phyloP scores from a whole-genome alignment of 2,329 filamentous ascomycete genomes.

The Pseudocercospora vitis region DNA sequence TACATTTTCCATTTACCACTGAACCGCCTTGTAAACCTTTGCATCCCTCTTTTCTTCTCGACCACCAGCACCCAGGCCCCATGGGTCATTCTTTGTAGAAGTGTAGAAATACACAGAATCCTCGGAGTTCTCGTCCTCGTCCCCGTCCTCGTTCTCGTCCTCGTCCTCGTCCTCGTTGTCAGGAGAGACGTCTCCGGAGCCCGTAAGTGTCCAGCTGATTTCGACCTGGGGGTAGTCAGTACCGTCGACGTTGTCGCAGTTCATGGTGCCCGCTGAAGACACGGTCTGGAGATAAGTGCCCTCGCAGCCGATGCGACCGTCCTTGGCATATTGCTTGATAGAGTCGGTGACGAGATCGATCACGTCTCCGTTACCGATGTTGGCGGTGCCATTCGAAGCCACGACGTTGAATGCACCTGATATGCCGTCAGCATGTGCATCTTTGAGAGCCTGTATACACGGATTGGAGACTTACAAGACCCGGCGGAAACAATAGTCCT shows the following conservation, averaged over 20 bases:
- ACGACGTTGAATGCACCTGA: slow-evolving; percentile 16
- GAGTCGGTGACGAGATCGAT: slow-evolving; percentile 14
- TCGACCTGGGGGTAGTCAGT: slow-evolving; percentile 5
- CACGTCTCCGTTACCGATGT: slow-evolving; percentile 18
- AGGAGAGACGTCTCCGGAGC: not conserved
- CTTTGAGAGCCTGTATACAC: too few species aligned
- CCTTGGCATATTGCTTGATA: slow-evolving; percentile 8
- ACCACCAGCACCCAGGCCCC: not conserved
- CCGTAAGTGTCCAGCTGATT: slow-evolving; percentile 16
- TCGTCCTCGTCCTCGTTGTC: too few species aligned
- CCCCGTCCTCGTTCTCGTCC: too few species aligned
- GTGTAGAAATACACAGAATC: too few species aligned
- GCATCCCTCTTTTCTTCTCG: not conserved
- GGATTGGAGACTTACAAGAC: slow-evolving; percentile 18
- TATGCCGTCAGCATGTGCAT: not conserved
- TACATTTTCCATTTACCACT: too few species aligned
- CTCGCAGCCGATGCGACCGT: slow-evolving; percentile 6
- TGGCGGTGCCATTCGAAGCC: slow-evolving; percentile 1
- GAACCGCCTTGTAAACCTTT: not conserved
- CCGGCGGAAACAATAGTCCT: not conserved
- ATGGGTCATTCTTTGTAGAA: too few species aligned
- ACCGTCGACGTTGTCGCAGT: slow-evolving; percentile 11
- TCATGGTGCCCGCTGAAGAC: slow-evolving; percentile 15
- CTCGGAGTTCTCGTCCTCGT: too few species aligned
- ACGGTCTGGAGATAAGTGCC: slow-evolving; percentile 15